Evolutionary conservation across 2,329 filamentous ascomycete species (phyloP).

Genomic region (Colletotrichum gigasporum): DNA sequence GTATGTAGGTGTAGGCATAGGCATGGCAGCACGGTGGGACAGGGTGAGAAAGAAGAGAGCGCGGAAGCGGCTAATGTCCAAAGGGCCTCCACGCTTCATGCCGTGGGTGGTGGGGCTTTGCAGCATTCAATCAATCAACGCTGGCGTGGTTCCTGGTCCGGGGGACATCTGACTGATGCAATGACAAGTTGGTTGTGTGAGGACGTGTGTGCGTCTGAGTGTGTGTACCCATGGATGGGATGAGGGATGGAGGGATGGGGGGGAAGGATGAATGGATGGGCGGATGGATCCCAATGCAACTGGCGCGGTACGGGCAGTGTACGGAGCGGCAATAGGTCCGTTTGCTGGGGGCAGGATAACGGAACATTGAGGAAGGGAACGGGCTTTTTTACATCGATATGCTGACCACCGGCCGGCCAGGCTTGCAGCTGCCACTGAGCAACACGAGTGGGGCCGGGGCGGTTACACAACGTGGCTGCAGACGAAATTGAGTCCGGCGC

Average conservation of each 20-base stretch:
- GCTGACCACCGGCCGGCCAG: constrained; percentile 26
- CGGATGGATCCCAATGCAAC: constrained; percentile 22
- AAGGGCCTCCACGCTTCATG: constrained; percentile 15
- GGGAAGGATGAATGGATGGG: constrained; percentile 18
- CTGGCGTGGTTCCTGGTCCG: constrained; percentile 20
- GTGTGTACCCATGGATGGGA: constrained; percentile 17
- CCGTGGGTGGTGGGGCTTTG: constrained; percentile 24
- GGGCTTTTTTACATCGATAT: constrained; percentile 11
- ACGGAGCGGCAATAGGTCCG: constrained; percentile 11
- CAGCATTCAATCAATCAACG: constrained; percentile 18
- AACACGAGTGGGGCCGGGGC: constrained; percentile 10
- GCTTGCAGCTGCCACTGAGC: constrained; percentile 15
- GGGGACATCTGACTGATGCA: constrained; percentile 24
- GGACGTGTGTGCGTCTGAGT: background rate
- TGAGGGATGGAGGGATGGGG: constrained; percentile 11
- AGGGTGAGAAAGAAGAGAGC: constrained; percentile 3
- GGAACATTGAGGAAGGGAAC: constrained; percentile 1
- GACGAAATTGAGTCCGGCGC: constrained; percentile 16
- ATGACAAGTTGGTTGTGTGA: constrained; percentile 19
- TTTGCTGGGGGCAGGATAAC: constrained; percentile 3
- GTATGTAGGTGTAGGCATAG: background rate
- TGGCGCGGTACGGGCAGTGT: constrained; percentile 7
- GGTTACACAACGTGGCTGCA: constrained; percentile 28
- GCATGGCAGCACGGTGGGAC: background rate
- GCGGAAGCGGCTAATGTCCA: constrained; percentile 24